Evolutionary conservation across 306 rosid genomes (phyloP).

Genomic region (Trichosanthes cucumerina): DNA sequence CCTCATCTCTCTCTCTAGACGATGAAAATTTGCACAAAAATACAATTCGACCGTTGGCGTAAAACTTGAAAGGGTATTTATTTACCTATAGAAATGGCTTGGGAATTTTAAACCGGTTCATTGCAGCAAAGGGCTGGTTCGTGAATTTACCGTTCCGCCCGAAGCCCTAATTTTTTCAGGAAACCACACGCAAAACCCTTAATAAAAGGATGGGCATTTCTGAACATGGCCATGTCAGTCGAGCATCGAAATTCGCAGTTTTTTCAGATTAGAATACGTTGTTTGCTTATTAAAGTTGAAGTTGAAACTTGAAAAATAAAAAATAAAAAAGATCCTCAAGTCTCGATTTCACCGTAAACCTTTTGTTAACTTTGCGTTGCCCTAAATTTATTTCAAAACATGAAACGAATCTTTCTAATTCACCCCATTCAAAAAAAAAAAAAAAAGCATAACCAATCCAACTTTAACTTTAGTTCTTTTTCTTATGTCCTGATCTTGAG

Average conservation of each 20-base stretch:
- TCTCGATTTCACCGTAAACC: neutral
- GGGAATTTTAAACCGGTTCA: neutral
- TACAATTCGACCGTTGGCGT: conserved; percentile 65
- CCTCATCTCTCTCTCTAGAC: conserved; percentile 26
- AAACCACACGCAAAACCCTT: neutral
- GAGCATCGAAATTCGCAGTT: neutral
- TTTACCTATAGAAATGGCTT: neutral
- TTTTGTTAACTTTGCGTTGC: neutral
- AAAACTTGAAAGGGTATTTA: neutral
- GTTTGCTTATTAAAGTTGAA: too few species aligned
- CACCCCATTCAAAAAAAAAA: too few species aligned
- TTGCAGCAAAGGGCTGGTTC: neutral
- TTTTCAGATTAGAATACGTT: neutral
- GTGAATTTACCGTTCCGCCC: neutral
- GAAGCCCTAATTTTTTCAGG: neutral
- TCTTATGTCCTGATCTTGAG: neutral
- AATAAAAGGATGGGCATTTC: neutral
- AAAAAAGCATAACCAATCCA: too few species aligned
- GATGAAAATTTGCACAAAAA: neutral
- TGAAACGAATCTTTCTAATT: neutral
- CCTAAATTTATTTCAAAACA: neutral
- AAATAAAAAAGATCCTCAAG: neutral
- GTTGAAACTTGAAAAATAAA: too few species aligned
- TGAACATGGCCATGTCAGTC: neutral
- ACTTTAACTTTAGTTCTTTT: neutral